Evolutionary conservation across 2,329 filamentous ascomycete genomes (phyloP).

Genomic region (Thermomyces lanuginosus): DNA sequence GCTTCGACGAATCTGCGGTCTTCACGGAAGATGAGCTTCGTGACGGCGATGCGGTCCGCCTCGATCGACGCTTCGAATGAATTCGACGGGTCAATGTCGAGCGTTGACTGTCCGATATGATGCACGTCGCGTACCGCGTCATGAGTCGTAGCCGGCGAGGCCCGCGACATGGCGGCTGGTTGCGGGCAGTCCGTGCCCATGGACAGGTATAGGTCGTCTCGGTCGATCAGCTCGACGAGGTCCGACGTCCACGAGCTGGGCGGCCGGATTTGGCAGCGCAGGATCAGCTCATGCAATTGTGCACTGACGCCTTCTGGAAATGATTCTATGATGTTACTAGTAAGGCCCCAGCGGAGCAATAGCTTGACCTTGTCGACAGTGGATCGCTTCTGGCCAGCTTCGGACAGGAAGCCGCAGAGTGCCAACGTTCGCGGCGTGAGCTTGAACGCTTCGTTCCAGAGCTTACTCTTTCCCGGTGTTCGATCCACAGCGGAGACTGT

Average conservation of each 20-base stretch:
- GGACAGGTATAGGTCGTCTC: constrained; percentile 62
- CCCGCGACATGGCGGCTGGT: constrained; percentile 18
- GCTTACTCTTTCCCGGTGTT: constrained; percentile 14
- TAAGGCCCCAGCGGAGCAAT: constrained; percentile 54
- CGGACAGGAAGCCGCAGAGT: constrained; percentile 50
- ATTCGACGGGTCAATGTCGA: constrained; percentile 34
- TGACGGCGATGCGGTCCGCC: constrained; percentile 66
- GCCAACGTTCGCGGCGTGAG: constrained; percentile 51
- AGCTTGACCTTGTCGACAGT: constrained; percentile 53
- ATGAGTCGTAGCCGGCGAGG: constrained; percentile 39
- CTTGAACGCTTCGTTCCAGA: constrained; percentile 22
- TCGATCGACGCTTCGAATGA: constrained; percentile 66
- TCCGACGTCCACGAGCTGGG: constrained; percentile 58
- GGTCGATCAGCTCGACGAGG: constrained; percentile 58
- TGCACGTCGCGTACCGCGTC: constrained; percentile 57
- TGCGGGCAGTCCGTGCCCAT: constrained; percentile 34
- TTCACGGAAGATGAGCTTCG: constrained; percentile 74
- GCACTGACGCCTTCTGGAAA: constrained; percentile 71
- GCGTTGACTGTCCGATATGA: constrained; percentile 46
- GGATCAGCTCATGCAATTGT: constrained; percentile 67
- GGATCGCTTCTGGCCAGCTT: constrained; percentile 34
- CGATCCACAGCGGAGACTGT: constrained; percentile 23
- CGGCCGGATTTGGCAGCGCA: constrained; percentile 68
- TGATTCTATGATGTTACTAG: constrained; percentile 51
- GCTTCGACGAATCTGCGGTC: constrained; percentile 83